Evolutionary conservation across 352 stramenopile genomes (phyloP).

Genomic region (Pythium rhizo-oryzae): DNA sequence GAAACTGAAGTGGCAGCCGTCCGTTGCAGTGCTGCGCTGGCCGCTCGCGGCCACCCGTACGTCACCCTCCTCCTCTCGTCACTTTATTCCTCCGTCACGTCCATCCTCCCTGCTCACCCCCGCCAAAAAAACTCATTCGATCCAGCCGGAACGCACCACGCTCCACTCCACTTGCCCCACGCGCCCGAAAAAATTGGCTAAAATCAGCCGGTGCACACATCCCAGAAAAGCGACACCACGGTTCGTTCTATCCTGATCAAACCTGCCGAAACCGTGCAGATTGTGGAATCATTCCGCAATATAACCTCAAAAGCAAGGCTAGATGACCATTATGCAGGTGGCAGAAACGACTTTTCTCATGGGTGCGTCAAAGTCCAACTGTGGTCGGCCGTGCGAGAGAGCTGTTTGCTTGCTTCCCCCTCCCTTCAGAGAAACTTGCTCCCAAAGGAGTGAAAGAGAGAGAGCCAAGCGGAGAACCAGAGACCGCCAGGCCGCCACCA

Average conservation of each 20-base stretch:
- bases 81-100: background rate
- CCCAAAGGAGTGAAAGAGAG: background rate
- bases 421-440: background rate
- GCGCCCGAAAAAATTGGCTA: slow-evolving; percentile 8
- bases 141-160: background rate
- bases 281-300: background rate
- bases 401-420: background rate
- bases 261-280: background rate
- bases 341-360: slow-evolving; percentile 4
- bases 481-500: background rate
- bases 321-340: no score
- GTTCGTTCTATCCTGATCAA: no score
- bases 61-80: background rate
- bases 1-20: no score
- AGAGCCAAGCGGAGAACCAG: background rate
- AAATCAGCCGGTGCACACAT: slow-evolving; percentile 2
- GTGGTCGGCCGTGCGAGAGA: slow-evolving; percentile 4
- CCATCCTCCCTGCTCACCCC: background rate
- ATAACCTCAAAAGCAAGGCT: background rate
- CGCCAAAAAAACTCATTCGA: slow-evolving; percentile 12
- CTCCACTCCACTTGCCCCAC: background rate
- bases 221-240: slow-evolving; percentile 1
- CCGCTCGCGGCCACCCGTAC: background rate
- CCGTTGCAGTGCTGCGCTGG: background rate
- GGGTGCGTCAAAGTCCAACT: background rate